Base-by-base conservation (phyloP, 2,329 filamentous ascomycete species). In the Penicillium sp. region DNA sequence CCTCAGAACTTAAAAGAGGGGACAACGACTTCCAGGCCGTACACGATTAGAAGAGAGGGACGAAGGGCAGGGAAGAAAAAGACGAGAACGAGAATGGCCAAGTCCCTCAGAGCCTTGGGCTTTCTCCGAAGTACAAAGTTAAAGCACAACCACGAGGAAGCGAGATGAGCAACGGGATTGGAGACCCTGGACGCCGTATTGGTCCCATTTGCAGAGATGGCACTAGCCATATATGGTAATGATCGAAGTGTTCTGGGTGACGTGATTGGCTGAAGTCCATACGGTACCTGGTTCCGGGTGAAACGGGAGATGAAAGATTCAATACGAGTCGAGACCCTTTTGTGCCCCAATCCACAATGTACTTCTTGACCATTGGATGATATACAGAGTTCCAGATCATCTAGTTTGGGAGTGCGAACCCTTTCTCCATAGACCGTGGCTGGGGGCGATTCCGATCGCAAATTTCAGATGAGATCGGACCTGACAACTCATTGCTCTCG, bases 21-120 rank as follows among this genome's bases (percentile, higher is more conserved):
- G 43, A 56, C 47, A 46, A 47, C 53, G 53, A 54, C 53, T 47
- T 39, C 53, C 53, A 56, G 53, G 51, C 29, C 51, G 49, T n/a
- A n/a, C n/a, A n/a, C n/a, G n/a, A n/a, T 45, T 16, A 5, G 4
- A 41, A 38, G 19, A 31, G 25, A 39, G 34, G n/a, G 38, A 43
- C 29, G 39, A 33, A 32, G 21, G 19, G 20, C 25, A 23, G 29
- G 25, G 19, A 23, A 30, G 15, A 39, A 18, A 19, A 17, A 9
- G 28, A 33, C 16, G 4, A 15, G 9, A 31, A 23, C 29, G 28
- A 34, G 19, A n/a, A 35, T 14, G 18, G 13, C 33, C 21, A 35
- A 10, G 13, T n/a, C n/a, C n/a, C 21, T 7, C 7, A 23, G 21
- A 23, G 21, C 21, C 7, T 23, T 23, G 21, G 21, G 7, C n/a